These are phyloP conservation scores for Diaporthe velutina DNA, from an alignment of 2,329 filamentous ascomycete species.

Conservation along the genomic window DNA sequence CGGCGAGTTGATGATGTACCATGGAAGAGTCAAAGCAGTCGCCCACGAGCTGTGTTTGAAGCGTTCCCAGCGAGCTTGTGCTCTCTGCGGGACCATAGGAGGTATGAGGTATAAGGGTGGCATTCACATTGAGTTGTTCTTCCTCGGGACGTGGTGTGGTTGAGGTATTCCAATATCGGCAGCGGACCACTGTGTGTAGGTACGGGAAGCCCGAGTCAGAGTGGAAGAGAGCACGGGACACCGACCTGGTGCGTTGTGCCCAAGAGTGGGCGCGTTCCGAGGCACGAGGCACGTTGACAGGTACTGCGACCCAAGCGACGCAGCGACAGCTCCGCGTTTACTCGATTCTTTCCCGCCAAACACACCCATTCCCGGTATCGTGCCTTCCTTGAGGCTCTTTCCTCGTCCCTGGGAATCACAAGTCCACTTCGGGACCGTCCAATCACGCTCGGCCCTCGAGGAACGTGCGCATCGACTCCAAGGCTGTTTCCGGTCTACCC, in stretches of 20 bases:
- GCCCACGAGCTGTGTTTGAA: background rate
- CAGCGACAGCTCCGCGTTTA: background rate
- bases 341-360: slow-evolving; percentile 7
- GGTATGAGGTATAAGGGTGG: background rate
- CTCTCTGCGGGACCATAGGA: background rate
- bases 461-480: background rate
- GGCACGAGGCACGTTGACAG: slow-evolving; percentile 20
- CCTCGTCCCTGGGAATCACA: background rate
- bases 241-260: slow-evolving; percentile 2
- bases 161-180: slow-evolving; percentile 1
- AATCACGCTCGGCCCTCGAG: slow-evolving; percentile 15
- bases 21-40: background rate
- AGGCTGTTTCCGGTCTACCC: slow-evolving; percentile 18
- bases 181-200: slow-evolving; percentile 3
- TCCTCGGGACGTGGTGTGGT: slow-evolving; percentile 6
- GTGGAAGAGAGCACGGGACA: slow-evolving; percentile 25
- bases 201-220: slow-evolving; percentile 30
- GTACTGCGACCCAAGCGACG: background rate
- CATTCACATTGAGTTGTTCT: background rate
- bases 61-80: background rate
- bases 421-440: background rate
- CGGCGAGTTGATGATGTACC: background rate
- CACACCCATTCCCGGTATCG: slow-evolving; percentile 1
- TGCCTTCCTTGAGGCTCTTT: slow-evolving; percentile 25
- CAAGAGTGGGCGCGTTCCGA: slow-evolving; percentile 13